Conservation (phyloP, 345 rosid genomes). For the Carallia brachiata region DNA sequence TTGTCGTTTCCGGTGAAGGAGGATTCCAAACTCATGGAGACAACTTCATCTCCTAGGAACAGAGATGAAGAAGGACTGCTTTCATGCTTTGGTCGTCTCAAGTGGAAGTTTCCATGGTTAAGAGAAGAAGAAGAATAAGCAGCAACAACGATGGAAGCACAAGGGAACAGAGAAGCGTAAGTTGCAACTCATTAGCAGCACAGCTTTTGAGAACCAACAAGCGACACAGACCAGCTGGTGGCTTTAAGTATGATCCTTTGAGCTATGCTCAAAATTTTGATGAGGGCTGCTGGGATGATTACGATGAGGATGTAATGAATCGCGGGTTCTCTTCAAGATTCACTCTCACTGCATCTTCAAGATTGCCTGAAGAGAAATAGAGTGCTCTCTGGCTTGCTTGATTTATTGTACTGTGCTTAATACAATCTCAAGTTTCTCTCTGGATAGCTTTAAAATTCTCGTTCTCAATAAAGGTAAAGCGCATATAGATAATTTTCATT, state of each 20-base stretch:
- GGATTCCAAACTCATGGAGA: constrained; percentile 20
- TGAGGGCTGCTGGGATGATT: constrained; percentile 34
- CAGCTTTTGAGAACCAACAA: constrained; percentile 11
- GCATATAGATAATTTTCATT: too few species aligned
- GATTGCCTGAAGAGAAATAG: constrained; percentile 17
- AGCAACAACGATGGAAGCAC: not conserved
- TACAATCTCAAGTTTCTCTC: not conserved
- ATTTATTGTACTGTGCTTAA: not conserved
- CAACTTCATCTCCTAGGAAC: constrained; percentile 21
- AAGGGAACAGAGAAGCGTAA: not conserved
- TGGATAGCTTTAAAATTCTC: not conserved
- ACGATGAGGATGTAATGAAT: constrained; percentile 13
- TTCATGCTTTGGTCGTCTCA: constrained; percentile 50
- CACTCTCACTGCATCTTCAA: constrained; percentile 27
- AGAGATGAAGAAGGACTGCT: constrained; percentile 20
- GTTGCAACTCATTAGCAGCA: constrained; percentile 13
- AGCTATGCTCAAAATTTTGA: constrained; percentile 57
- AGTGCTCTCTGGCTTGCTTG: not conserved
- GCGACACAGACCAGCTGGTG: constrained; percentile 26
- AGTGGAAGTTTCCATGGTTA: constrained; percentile 40
- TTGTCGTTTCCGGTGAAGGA: constrained; percentile 1
- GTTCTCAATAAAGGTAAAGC: too few species aligned
- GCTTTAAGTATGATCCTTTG: constrained; percentile 44
- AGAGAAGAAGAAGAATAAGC: constrained; percentile 1
- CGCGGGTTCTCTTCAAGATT: constrained; percentile 44